These are phyloP conservation scores for Hypoxylon fuscum DNA, from an alignment of 495 filamentous ascomycete species.

Conservation along the genomic window DNA sequence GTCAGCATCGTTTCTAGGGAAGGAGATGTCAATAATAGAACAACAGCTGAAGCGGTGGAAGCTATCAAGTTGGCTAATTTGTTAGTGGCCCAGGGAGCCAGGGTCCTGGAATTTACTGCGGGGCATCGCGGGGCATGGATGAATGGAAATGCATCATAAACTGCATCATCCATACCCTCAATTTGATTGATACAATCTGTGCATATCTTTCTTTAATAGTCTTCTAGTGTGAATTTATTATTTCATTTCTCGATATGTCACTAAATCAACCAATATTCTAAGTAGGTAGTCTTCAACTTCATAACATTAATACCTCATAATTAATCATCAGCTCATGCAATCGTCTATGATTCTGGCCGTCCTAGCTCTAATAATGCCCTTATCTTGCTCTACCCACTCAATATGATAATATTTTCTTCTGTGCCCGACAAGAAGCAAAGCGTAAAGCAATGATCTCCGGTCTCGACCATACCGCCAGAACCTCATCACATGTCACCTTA, in stretches of 20 bases:
- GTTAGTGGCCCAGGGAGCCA: background rate
- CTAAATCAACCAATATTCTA: background rate
- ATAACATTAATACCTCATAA: conserved; percentile 8
- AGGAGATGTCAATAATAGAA: conserved; percentile 16
- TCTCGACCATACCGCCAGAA: background rate
- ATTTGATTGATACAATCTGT: too few relatives aligned
- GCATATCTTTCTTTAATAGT: too few relatives aligned
- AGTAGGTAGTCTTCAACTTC: background rate
- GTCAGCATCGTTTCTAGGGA: conserved; percentile 15
- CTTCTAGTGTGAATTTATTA: too few relatives aligned
- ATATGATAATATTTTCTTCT: background rate
- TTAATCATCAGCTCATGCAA: conserved; percentile 15
- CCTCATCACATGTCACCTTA: conserved; percentile 11
- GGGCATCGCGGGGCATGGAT: conserved; percentile 6
- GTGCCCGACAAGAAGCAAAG: background rate
- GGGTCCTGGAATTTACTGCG: background rate
- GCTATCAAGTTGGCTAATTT: background rate
- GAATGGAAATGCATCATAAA: too few relatives aligned
- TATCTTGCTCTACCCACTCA: conserved; percentile 2
- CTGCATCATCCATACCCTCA: too few relatives aligned
- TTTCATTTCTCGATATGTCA: too few relatives aligned
- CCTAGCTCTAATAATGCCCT: background rate
- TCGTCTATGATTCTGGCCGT: background rate
- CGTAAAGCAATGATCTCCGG: background rate
- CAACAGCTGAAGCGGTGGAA: conserved; percentile 2